Evolutionary conservation across 768 basidiomycete genomes (phyloP).

Genomic region (Artomyces pyxidatus): DNA sequence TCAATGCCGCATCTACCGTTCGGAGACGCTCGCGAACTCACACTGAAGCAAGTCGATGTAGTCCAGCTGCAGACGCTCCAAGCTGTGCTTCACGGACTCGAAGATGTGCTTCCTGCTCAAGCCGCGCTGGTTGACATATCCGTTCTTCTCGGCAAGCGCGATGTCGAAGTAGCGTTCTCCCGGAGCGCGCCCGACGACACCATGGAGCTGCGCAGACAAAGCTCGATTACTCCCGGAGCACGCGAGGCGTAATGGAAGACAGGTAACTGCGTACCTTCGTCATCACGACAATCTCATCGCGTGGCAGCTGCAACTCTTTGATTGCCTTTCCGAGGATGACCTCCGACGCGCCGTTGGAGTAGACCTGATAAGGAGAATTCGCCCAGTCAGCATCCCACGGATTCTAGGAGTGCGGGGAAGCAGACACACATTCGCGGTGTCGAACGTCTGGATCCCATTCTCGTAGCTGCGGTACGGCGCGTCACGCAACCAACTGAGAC

Average conservation of each 20-base stretch:
- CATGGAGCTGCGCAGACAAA: conserved; percentile 8
- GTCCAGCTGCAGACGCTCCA: conserved; percentile 1
- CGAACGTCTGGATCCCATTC: conserved; percentile 29
- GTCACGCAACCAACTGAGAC: too few species aligned
- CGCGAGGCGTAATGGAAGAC: conserved; percentile 15
- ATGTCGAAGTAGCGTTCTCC: background rate
- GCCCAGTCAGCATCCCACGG: too few species aligned
- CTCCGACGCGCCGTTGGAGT: conserved; percentile 32
- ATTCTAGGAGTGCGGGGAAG: background rate
- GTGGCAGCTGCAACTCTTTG: conserved; percentile 34
- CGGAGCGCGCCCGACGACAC: conserved; percentile 9
- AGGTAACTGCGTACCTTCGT: conserved; percentile 29
- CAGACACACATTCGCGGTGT: conserved; percentile 21
- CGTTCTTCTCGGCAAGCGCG: conserved; percentile 19
- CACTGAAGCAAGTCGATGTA: background rate
- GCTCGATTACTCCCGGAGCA: conserved; percentile 4
- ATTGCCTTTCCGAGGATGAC: conserved; percentile 36
- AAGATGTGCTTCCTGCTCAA: conserved; percentile 31
- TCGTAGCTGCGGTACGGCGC: conserved; percentile 23
- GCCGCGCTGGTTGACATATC: conserved; percentile 42
- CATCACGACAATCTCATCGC: conserved; percentile 39
- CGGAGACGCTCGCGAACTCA: too few species aligned
- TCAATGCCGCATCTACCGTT: background rate
- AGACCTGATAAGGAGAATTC: conserved; percentile 27
- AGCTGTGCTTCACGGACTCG: background rate